Conservation (phyloP, 768 basidiomycete genomes). For the Tulasnella sp. region DNA sequence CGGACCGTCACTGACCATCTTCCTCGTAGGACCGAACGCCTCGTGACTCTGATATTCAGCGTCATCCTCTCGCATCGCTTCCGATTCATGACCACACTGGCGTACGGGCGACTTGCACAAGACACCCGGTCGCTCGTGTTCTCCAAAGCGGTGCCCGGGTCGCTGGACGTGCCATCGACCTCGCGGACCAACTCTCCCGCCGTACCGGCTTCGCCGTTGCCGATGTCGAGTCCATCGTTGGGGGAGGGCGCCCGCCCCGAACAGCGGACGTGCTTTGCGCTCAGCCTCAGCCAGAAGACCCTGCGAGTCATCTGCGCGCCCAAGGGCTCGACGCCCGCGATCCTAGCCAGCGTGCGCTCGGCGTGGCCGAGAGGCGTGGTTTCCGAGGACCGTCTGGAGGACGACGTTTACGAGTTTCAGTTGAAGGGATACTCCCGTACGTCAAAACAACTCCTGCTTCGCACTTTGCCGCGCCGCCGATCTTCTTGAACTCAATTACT, state of each 20-base stretch:
- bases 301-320: slow-evolving; percentile 35
- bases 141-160: slow-evolving; percentile 1
- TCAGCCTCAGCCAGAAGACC: slow-evolving; percentile 12
- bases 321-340: slow-evolving; percentile 32
- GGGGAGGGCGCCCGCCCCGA: not conserved
- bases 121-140: slow-evolving; percentile 32
- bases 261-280: slow-evolving; percentile 21
- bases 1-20: not conserved
- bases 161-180: not conserved
- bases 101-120: slow-evolving; percentile 35
- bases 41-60: slow-evolving; percentile 33
- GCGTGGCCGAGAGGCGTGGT: slow-evolving; percentile 36
- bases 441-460: not conserved
- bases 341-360: slow-evolving; percentile 30
- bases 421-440: slow-evolving; percentile 34
- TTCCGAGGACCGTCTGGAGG: slow-evolving; percentile 28
- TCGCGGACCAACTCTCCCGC: not conserved
- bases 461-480: not conserved
- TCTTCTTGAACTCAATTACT: not conserved
- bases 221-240: not conserved
- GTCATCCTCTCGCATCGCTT: slow-evolving; percentile 33
- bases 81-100: slow-evolving; percentile 28
- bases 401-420: slow-evolving; percentile 35
- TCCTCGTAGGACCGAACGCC: slow-evolving; percentile 28
- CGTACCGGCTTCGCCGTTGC: not conserved